Evolutionary conservation across 2,329 filamentous ascomycete species (phyloP), one percentile per base, ranked within the genome.

Genomic region (Talaromyces amestolkiae): DNA sequence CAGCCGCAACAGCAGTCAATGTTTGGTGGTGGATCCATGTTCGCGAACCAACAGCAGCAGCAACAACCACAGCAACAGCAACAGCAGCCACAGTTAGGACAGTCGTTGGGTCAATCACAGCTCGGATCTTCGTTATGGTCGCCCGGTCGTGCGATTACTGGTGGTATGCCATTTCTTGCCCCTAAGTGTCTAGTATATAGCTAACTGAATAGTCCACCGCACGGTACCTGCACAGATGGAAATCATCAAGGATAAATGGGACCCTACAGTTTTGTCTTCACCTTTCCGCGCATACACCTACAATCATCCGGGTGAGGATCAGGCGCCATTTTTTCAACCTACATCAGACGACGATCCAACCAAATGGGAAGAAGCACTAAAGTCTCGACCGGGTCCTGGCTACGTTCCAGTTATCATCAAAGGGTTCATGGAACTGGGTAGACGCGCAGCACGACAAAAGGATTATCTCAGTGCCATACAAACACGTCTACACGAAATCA

Each of bases 311-410:
- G 81, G 83, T 56, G 82, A 87, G 54, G 84, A 86, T 19, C 77
- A 82, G 66, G 86, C 85, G 0, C 85, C 87, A 8, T 89, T 87
- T 78, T 89, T 85, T 74, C 83, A 85, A 66, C 86, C 86, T 2
- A 78, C 82, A 9, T 75, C 81, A 2, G 80, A 83, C 62, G 87
- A 89, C 67, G 84, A 88, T 67, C 84, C 85, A 68, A 78, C 80
- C 58, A 86, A 86, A 72, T 89, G 87, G 87, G 87, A 89, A 71
- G 85, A 88, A 68, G 87, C 87, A 17, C 75, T 89, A 54, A 81
- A 83, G 39, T 83, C 86, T 70, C 84, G 87, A 69, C 87, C 87
- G 0, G 81, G 78, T 43, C 78, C 83, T 33, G 82, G 82, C 37
- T 85, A 84, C 64, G 85, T 89, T 15, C 87, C 87, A 2, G 82